A percentile compares a stretch with the other conserved stretches of the same genome.
These are phyloP conservation scores for Huntiella decipiens DNA, from an alignment of 2,329 filamentous ascomycete species.

Conservation along the genomic window DNA sequence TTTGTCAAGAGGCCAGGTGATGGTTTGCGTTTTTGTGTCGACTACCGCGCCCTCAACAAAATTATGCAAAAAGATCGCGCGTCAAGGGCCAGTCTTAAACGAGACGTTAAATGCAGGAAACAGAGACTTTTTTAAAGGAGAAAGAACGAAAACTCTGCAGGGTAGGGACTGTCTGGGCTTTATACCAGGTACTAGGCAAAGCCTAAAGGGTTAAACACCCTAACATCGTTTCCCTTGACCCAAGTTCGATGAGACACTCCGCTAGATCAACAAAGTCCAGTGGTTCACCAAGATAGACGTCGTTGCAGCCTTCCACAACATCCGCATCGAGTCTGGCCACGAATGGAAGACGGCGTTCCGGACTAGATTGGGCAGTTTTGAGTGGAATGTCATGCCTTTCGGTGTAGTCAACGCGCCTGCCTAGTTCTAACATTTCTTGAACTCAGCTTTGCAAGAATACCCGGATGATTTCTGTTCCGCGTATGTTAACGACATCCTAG, in stretches of 20 bases:
- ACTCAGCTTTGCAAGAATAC: neutral
- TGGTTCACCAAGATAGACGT: slow-evolving; percentile 18
- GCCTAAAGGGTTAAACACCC: too few species aligned
- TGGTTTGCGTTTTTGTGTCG: slow-evolving; percentile 17
- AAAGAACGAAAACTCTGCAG: too few species aligned
- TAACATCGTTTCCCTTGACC: slow-evolving; percentile 18
- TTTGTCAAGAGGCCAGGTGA: slow-evolving; percentile 18
- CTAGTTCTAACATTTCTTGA: neutral
- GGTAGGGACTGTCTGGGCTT: too few species aligned
- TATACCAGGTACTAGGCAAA: too few species aligned
- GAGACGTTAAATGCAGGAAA: too few species aligned
- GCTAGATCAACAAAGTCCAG: slow-evolving; percentile 13
- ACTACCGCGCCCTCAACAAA: slow-evolving; percentile 20
- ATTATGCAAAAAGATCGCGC: slow-evolving; percentile 19
- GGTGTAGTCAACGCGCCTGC: neutral
- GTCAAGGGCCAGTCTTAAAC: too few species aligned
- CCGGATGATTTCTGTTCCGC: neutral
- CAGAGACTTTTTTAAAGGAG: too few species aligned
- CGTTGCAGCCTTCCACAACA: slow-evolving; percentile 13
- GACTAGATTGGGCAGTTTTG: neutral
- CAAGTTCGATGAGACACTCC: slow-evolving; percentile 17
- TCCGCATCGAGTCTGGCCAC: neutral
- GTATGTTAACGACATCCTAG: neutral
- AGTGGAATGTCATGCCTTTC: neutral
- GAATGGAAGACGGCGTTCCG: neutral